A percentile compares a stretch with the other conserved stretches of the same genome.
Conservation (phyloP, 2,329 filamentous ascomycete genomes). For the Colletotrichum chlorophyti region DNA sequence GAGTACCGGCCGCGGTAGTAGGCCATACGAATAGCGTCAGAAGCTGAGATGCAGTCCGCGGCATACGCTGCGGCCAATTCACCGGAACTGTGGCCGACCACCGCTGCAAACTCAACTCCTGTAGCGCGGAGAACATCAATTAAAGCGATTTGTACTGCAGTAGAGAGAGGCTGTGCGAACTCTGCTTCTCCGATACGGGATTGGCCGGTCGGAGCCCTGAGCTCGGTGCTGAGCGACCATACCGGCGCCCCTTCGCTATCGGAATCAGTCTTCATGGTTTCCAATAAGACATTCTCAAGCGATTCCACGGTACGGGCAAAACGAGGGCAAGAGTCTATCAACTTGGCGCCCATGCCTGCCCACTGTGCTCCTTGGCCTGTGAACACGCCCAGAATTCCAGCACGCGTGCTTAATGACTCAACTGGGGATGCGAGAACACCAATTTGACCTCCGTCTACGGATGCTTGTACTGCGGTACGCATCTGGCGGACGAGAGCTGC, state of each 20-base stretch:
- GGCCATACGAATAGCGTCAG: constrained; percentile 3
- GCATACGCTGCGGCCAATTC: constrained; percentile 30
- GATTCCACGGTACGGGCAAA: constrained; percentile 16
- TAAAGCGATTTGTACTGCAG: constrained; percentile 42
- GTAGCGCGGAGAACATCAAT: constrained; percentile 34
- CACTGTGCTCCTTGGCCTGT: constrained; percentile 37
- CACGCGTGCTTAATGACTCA: background rate
- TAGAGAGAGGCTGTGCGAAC: constrained; percentile 46
- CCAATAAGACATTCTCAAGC: constrained; percentile 20
- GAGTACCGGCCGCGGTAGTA: constrained; percentile 11
- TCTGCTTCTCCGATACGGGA: constrained; percentile 28
- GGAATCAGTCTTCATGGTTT: background rate
- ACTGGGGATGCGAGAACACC: constrained; percentile 18
- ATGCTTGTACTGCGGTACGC: constrained; percentile 19
- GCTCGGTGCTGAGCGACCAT: background rate
- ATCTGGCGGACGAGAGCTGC: background rate
- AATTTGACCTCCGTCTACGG: constrained; percentile 11
- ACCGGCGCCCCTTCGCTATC: no score
- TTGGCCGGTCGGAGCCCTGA: background rate
- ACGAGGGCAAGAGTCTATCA: constrained; percentile 8
- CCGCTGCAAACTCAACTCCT: constrained; percentile 12
- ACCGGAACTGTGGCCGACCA: constrained; percentile 30
- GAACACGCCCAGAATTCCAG: constrained; percentile 27
- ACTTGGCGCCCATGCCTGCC: constrained; percentile 29
- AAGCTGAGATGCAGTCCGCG: constrained; percentile 23